Base-by-base conservation (phyloP, 2,329 filamentous ascomycete species). In the Fusarium mundagurra region DNA sequence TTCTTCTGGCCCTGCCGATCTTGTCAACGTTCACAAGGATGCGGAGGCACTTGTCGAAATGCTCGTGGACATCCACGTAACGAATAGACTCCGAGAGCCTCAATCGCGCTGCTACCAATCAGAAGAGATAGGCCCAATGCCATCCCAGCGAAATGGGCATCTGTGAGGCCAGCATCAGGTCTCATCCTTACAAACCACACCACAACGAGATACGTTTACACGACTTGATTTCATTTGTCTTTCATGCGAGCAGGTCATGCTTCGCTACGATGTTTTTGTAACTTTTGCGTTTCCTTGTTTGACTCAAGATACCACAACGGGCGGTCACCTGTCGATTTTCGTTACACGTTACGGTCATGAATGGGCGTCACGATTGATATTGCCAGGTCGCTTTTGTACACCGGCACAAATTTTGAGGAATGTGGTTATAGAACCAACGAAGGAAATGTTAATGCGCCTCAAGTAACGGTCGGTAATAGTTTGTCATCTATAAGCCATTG, bases 11-110 rank as follows among this genome's bases (percentile, higher is more conserved):
- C 77, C 81, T 17, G 80, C 80, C 13, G 86, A 88, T 72, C 84
- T 90, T 6, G 83, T 83, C 14, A 81, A 82, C 24, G 80, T 90
- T 14, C 81, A 86, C 66, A 78, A 80, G 29, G 88, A 90, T 70
- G 88, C 87, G 6, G 86, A 88, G 78, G 83, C 83, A 1, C 81
- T 90, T 27, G 86, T 90, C 20, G 85, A 88, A 75, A 84, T 87
- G 82, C 83, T 89, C 34, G 82, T 88, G 24, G 87, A 88, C 57
- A 86, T 85, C 24, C 85, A 88, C 75, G 83, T 82, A 34, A 80
- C 84, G 12, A 82, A 80, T 73, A 81, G 82, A 39, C 76, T 80
- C 17, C 81, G 82, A 13, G 80, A 81, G 31, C 76, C 80, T 10
- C 76, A 76, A 3, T 69, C 77, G 7, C 72, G 73, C 55, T 74